phyloP scores from a whole-genome alignment of 2,329 filamentous ascomycete species.

The Colletotrichum tamarilloi region DNA sequence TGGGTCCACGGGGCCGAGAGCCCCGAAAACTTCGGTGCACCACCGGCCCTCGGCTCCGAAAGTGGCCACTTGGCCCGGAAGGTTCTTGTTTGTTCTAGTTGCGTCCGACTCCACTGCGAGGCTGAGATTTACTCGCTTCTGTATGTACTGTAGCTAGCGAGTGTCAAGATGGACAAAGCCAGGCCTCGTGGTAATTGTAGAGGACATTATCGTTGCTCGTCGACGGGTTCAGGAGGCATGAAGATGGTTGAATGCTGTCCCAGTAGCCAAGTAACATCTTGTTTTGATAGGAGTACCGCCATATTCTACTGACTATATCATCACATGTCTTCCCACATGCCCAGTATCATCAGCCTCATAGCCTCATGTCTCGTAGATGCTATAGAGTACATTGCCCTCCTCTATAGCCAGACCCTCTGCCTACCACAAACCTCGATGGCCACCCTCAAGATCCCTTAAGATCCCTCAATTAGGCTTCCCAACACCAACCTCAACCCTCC shows the following conservation, averaged over 20 bases:
- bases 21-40: slow-evolving; percentile 1
- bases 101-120: not conserved
- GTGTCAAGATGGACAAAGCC: no score
- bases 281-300: no score
- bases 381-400: not conserved
- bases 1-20: not conserved
- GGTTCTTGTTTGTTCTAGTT: not conserved
- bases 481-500: not conserved
- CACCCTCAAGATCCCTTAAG: not conserved
- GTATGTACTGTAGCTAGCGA: no score
- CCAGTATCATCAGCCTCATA: not conserved
- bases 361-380: not conserved
- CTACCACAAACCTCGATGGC: not conserved
- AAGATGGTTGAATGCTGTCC: no score
- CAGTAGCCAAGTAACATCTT: no score
- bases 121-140: no score
- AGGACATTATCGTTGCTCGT: no score
- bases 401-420: not conserved
- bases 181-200: no score
- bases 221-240: no score
- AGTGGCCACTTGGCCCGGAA: not conserved
- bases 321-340: not conserved
- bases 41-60: not conserved
- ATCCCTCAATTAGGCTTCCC: slow-evolving; percentile 3
- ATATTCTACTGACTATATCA: not conserved